phyloP scores from a whole-genome alignment of 2,329 filamentous ascomycete species.

The Madurella fahalii region DNA sequence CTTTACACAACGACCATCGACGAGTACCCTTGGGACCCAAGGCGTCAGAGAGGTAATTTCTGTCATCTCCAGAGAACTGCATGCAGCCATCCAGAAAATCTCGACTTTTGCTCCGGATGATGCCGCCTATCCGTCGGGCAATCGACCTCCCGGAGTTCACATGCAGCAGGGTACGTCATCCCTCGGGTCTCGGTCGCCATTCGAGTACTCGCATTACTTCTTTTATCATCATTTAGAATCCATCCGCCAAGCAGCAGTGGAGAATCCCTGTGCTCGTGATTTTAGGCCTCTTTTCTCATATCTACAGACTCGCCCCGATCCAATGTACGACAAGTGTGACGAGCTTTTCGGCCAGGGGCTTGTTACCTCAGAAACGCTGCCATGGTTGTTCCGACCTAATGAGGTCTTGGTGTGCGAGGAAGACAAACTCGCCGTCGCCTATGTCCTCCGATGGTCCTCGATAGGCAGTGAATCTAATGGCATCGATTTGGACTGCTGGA shows the following conservation, averaged over 20 bases:
- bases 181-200: background rate
- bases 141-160: background rate
- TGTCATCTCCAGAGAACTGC: background rate
- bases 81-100: background rate
- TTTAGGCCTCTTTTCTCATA: background rate
- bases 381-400: constrained; percentile 2
- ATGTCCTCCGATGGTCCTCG: background rate
- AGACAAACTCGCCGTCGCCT: background rate
- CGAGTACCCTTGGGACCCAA: background rate
- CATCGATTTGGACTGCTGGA: background rate
- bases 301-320: background rate
- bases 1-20: background rate
- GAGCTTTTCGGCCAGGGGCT: background rate
- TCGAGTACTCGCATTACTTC: background rate
- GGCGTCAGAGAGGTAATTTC: background rate
- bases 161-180: background rate
- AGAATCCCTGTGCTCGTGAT: background rate
- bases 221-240: background rate
- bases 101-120: background rate
- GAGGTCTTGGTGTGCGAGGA: background rate
- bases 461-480: background rate
- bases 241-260: background rate
- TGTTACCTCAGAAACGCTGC: background rate
- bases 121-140: background rate
- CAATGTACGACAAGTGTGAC: constrained; percentile 2